Percentiles rank a stretch among this genome's conserved stretches.
phyloP scores from a whole-genome alignment of 495 filamentous ascomycete genomes.

The Penicillium chermesinum region DNA sequence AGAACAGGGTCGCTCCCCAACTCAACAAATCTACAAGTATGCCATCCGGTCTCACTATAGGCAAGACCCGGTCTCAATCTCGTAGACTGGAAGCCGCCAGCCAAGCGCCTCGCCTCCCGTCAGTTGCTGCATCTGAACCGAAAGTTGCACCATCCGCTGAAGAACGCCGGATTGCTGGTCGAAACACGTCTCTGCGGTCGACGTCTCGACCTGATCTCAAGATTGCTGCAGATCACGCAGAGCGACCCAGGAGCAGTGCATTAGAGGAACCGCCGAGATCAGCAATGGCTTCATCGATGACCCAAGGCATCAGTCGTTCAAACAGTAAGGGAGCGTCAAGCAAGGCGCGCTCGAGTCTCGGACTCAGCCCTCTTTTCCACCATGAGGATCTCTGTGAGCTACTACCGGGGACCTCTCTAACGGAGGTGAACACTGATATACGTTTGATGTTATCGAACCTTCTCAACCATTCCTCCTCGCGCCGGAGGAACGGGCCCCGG shows the following conservation, averaged over 20 bases:
- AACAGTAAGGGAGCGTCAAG: conserved; percentile 32
- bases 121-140: conserved; percentile 18
- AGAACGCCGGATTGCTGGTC: conserved; percentile 8
- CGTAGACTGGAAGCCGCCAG: conserved; percentile 34
- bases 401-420: conserved; percentile 34
- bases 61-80: conserved; percentile 46
- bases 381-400: conserved; percentile 32
- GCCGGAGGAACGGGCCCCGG: conserved; percentile 28
- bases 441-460: conserved; percentile 41
- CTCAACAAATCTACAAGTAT: conserved; percentile 29
- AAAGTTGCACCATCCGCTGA: conserved; percentile 20
- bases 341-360: conserved; percentile 38
- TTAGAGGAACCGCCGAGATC: conserved; percentile 8
- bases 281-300: conserved; percentile 11
- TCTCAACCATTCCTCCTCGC: conserved; percentile 29
- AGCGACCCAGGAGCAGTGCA: conserved; percentile 9
- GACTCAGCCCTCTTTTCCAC: conserved; percentile 37
- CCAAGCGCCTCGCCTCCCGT: conserved; percentile 15
- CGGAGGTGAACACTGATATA: conserved; percentile 38
- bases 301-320: conserved; percentile 20
- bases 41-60: conserved; percentile 34
- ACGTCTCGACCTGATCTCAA: conserved; percentile 15
- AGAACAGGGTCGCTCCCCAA: conserved; percentile 24
- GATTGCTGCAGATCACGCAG: conserved; percentile 5
- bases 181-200: conserved; percentile 18